phyloP scores from a whole-genome alignment of 163 green algal genomes.

The Chlamydomonas reinhardtii region DNA sequence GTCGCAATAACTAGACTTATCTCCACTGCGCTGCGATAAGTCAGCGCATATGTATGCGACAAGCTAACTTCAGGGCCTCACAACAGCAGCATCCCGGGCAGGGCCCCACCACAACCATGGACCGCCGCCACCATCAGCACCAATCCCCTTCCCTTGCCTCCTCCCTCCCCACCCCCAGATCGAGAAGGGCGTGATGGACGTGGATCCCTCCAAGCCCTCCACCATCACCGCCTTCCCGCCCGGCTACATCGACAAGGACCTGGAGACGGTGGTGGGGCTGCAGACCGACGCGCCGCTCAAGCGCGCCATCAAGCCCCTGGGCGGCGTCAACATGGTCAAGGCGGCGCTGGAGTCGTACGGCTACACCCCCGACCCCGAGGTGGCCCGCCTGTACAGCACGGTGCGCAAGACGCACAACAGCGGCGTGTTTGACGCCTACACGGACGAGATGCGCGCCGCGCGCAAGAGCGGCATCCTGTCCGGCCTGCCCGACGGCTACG shows the following conservation, averaged over 20 bases:
- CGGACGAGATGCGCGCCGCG: slow-evolving; percentile 76
- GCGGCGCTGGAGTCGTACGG: slow-evolving; percentile 73
- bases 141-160: no score
- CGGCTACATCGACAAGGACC: slow-evolving; percentile 78
- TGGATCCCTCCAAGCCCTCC: slow-evolving; percentile 72
- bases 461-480: slow-evolving; percentile 80
- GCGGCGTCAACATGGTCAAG: slow-evolving; percentile 79
- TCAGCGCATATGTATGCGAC: no score
- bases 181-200: slow-evolving; percentile 64
- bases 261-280: slow-evolving; percentile 79
- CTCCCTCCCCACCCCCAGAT: neutral
- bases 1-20: no score
- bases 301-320: slow-evolving; percentile 82
- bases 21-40: no score
- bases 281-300: slow-evolving; percentile 81
- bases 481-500: slow-evolving; percentile 83
- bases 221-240: slow-evolving; percentile 72
- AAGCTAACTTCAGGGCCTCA: no score
- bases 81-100: no score
- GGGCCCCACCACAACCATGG: no score
- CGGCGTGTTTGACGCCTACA: slow-evolving; percentile 82
- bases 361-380: slow-evolving; percentile 54
- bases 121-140: no score
- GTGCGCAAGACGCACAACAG: slow-evolving; percentile 84
- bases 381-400: slow-evolving; percentile 68